Percentiles rank a stretch among this genome's conserved stretches.
These are phyloP conservation scores for Arthroderma uncinatum DNA, from an alignment of 2,329 filamentous ascomycete species.

Conservation along the genomic window DNA sequence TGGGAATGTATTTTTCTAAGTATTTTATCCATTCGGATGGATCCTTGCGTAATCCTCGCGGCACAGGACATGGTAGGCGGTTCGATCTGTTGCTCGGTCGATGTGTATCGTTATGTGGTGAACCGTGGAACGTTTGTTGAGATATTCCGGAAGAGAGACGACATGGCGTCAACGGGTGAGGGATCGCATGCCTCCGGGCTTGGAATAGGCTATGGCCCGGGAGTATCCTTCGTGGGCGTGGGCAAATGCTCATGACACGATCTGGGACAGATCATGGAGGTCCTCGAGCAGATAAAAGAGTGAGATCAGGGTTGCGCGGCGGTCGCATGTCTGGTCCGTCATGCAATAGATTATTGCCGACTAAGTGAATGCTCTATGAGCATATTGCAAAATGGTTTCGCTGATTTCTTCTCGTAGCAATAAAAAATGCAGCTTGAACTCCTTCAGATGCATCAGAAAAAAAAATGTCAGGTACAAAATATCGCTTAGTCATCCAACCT, in stretches of 20 bases:
- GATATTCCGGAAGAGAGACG: background rate
- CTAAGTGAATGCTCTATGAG: background rate
- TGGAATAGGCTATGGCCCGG: slow-evolving; percentile 9
- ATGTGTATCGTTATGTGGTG: background rate
- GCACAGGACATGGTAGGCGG: slow-evolving; percentile 15
- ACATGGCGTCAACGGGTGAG: background rate
- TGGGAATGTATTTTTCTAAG: slow-evolving; percentile 27
- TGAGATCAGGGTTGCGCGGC: background rate
- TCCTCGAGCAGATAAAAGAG: background rate
- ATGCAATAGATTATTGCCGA: background rate
- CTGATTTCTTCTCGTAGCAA: background rate
- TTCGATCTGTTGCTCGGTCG: slow-evolving; percentile 6
- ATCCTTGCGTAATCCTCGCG: slow-evolving; percentile 16
- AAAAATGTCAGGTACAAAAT: background rate
- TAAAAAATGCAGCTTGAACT: background rate
- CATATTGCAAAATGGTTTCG: background rate
- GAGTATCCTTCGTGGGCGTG: slow-evolving; percentile 20
- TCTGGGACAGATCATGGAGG: slow-evolving; percentile 8
- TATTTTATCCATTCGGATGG: slow-evolving; percentile 26
- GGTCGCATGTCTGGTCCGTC: background rate
- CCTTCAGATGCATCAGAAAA: background rate
- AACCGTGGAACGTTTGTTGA: background rate
- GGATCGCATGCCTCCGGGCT: background rate
- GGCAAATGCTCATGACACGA: slow-evolving; percentile 36
- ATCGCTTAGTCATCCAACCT: background rate